Evolutionary conservation across 2,329 filamentous ascomycete species (phyloP).

Genomic region (Tolypocladium tropicale): DNA sequence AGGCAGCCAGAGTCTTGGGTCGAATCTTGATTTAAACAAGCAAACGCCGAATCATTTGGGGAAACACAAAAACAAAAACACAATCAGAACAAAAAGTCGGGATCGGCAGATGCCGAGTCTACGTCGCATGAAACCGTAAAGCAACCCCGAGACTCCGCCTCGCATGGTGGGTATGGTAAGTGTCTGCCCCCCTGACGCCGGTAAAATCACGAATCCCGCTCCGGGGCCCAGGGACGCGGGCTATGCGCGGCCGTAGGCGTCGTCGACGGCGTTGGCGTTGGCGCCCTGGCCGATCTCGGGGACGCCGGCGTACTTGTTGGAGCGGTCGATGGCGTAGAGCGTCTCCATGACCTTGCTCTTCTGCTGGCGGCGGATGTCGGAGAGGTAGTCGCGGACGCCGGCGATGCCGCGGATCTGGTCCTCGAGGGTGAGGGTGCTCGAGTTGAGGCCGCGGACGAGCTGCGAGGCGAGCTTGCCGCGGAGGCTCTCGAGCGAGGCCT

Average conservation of each 20-base stretch:
- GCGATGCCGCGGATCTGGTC: constrained; percentile 79
- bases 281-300: constrained; percentile 14
- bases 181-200: background rate
- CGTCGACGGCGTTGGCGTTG: background rate
- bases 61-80: no score
- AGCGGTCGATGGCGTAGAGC: constrained; percentile 26
- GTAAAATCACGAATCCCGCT: background rate
- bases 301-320: constrained; percentile 1
- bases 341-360: constrained; percentile 76
- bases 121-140: background rate
- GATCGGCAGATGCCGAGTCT: background rate
- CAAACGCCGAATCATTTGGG: background rate
- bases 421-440: constrained; percentile 63
- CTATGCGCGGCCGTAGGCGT: background rate
- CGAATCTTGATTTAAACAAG: no score
- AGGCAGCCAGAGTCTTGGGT: no score
- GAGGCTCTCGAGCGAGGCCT: constrained; percentile 78
- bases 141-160: background rate
- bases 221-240: background rate
- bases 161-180: background rate
- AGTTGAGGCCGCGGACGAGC: constrained; percentile 60
- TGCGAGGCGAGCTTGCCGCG: constrained; percentile 76
- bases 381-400: constrained; percentile 69
- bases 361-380: constrained; percentile 64
- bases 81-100: background rate